Conservation (phyloP, 2,329 filamentous ascomycete genomes). For the Trichoderma breve region DNA sequence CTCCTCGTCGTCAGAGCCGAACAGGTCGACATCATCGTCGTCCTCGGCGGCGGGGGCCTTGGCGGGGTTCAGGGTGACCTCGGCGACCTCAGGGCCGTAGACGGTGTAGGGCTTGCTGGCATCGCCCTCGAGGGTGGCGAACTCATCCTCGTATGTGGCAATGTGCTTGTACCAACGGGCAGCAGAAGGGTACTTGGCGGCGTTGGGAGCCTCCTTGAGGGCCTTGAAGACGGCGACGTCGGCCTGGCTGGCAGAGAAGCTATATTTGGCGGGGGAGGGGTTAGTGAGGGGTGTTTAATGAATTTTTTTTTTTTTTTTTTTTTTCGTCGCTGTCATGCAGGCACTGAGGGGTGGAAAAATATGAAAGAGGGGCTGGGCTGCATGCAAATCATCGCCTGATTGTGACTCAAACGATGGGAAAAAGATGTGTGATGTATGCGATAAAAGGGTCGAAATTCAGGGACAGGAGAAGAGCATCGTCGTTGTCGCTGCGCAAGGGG, state of each 20-base stretch:
- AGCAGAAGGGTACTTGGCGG: conserved; percentile 87
- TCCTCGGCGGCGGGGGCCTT: conserved; percentile 71
- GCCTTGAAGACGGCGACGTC: conserved; percentile 96
- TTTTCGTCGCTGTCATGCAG: not conserved
- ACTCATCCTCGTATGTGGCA: conserved; percentile 87
- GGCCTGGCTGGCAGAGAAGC: conserved; percentile 76
- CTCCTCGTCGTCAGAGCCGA: conserved; percentile 90
- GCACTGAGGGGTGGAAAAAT: conserved; percentile 16
- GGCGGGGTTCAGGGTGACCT: conserved; percentile 80
- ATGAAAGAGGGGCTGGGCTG: conserved; percentile 19
- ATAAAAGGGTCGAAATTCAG: not conserved
- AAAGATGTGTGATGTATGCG: not conserved
- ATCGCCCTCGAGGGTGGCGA: conserved; percentile 86
- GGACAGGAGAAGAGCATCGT: not conserved
- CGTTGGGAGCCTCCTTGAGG: conserved; percentile 70
- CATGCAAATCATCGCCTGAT: conserved; percentile 4
- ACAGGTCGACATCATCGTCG: conserved; percentile 88
- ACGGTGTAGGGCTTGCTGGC: conserved; percentile 81
- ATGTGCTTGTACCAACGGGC: conserved; percentile 99
- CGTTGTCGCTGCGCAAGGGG: not conserved
- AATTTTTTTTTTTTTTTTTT: conserved; percentile 6
- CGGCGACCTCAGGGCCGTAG: conserved; percentile 82
- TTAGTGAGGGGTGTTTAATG: conserved; percentile 4
- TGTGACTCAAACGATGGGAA: not conserved
- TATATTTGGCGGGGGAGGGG: conserved; percentile 29